Base-by-base conservation (phyloP, 140 eudicot genomes). In the Senecio squalidus region DNA sequence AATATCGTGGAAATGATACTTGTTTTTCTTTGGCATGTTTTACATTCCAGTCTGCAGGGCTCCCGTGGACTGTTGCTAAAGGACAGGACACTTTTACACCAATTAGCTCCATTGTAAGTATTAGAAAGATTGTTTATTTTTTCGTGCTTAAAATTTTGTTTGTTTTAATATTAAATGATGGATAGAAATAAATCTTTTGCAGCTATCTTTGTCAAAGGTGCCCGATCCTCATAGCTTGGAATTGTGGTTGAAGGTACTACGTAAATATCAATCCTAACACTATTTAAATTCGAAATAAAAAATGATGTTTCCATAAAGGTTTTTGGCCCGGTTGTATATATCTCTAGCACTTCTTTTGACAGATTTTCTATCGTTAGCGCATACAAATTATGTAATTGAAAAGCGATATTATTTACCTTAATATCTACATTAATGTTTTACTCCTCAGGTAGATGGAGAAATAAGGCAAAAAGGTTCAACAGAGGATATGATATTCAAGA, bases 71-170 rank as follows among this genome's bases (percentile, higher is more conserved):
- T 10, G 65, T 78, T 47, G 88, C 98, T 64, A 91, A 91, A 77
- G 96, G 96, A 55, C 98, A 86, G 76, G 96, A 86, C 68, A 91
- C 98, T 57, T 91, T 86, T 73, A 86, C 96, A 4, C 98, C 98
- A 16, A 91, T 91, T 63, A 91, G 94, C 83, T 71, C 79, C 59
- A 70, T 86, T 38, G 98, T 91, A 86, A 80, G 89, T 56, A 13
- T 52, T 62, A 22, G 4, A 53, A 14, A 50, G 43, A 15, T 11
- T 61, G 1, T 14, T 10, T 14, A 48, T 5, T 30, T 36, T 41
- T 17, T 47, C 27, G 36, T 33, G 46, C 14, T 24, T 34, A 33
- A 43, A 41, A 38, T 38, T 53, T 10, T 56, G 28, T 29, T 26
- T 30, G 36, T 23, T 20, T n/a, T 36, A 4, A 4, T 30, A 33